phyloP scores from a whole-genome alignment of 257 asterid species.

The Primulina huaijiensis region DNA sequence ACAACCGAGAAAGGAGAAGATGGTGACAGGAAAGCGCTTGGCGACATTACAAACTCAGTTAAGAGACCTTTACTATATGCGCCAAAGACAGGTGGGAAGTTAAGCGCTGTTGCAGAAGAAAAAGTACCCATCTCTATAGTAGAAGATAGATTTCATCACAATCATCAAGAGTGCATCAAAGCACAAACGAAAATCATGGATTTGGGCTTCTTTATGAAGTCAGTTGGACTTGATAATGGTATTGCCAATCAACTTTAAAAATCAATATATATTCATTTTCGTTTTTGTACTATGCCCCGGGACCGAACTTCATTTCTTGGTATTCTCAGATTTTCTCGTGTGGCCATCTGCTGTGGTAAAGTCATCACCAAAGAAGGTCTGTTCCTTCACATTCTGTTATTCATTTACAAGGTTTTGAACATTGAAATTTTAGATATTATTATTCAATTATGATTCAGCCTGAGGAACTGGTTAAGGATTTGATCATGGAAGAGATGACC shows the following conservation, averaged over 20 bases:
- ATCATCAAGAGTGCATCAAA: slow-evolving; percentile 71
- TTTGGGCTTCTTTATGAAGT: slow-evolving; percentile 53
- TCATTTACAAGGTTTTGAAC: not conserved
- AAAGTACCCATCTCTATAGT: slow-evolving; percentile 30
- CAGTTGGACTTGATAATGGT: slow-evolving; percentile 68
- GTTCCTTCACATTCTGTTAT: not conserved
- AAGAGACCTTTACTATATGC: slow-evolving; percentile 45
- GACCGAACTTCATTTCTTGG: slow-evolving; percentile 8
- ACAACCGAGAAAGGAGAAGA: slow-evolving; percentile 47
- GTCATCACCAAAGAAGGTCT: slow-evolving; percentile 44
- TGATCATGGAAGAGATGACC: slow-evolving; percentile 51
- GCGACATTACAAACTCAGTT: slow-evolving; percentile 72
- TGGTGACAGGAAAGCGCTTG: slow-evolving; percentile 68
- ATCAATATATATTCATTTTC: not conserved
- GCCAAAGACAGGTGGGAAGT: slow-evolving; percentile 37
- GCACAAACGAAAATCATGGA: slow-evolving; percentile 48
- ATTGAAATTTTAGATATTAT: slow-evolving; percentile 1
- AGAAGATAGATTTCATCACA: slow-evolving; percentile 71
- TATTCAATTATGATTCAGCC: slow-evolving; percentile 27
- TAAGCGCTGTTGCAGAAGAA: slow-evolving; percentile 38
- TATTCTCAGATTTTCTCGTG: slow-evolving; percentile 26
- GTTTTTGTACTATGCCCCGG: not conserved
- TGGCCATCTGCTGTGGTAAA: slow-evolving; percentile 32
- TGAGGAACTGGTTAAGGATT: slow-evolving; percentile 32
- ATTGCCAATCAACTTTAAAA: slow-evolving; percentile 1